Base-by-base conservation (phyloP, 2,329 filamentous ascomycete species). In the Penicillium sp. region DNA sequence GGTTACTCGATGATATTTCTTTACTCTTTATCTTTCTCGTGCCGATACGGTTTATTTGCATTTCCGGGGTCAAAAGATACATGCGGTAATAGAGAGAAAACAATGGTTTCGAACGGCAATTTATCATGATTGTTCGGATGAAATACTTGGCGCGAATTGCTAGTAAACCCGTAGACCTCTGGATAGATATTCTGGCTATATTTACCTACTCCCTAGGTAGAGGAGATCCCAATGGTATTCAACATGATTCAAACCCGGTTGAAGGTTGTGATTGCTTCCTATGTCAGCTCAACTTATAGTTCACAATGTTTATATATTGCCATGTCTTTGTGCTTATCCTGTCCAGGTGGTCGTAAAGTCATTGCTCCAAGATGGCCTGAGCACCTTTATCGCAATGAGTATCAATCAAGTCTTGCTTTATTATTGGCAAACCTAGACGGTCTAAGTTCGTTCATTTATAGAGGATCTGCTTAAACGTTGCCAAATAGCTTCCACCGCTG, bases 21-120 rank as follows among this genome's bases (percentile, higher is more conserved):
- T 51, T 58, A 56, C 22, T 14, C 48, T 51, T 31, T 31, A 31
- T 41, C 14, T 26, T 35, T 19, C 19, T 33, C n/a, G 14, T 64
- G 61, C 59, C 57, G 57, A 63, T 62, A 64, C 13, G 29, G 29
- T 39, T 59, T 29, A 29, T 29, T 29, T 22, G 57, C 49, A 58
- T 58, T 56, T 37, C 26, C 50, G 39, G 16, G 47, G 49, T n/a
- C 13, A 14, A 52, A 53, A 59, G 52, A 44, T 46, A 55, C 21
- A 48, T 35, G 33, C 39, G 45, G 27, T 52, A 50, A 58, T 61
- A 63, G 59, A 62, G 43, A 55, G 55, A 22, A 43, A 43, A 22
- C 26, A 29, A 48, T 33, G 46, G 46, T 31, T 33, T 33, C n/a
- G 27, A 27, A 33, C 26, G 45, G 19, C 27, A 48, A 13, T 29